phyloP scores from a whole-genome alignment of 75 land plant species.

The Picea glauca region DNA sequence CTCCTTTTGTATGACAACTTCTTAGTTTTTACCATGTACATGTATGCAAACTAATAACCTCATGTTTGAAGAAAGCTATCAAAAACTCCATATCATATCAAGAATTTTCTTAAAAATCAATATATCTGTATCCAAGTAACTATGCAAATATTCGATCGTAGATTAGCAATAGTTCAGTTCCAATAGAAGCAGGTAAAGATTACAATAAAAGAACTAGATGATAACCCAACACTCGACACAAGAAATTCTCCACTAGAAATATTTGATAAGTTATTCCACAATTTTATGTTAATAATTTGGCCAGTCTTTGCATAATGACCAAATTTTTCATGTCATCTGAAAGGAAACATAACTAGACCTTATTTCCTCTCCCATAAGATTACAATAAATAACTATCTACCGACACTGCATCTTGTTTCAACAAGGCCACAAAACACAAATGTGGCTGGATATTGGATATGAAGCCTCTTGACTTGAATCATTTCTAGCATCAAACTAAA shows the following conservation, averaged over 20 bases:
- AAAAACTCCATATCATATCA: no score
- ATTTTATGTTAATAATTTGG: not conserved
- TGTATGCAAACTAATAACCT: no score
- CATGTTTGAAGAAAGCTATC: no score
- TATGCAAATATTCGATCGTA: not conserved
- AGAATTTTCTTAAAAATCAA: no score
- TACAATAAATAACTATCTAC: not conserved
- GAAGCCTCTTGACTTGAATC: not conserved
- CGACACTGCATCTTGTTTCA: not conserved
- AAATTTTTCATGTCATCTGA: not conserved
- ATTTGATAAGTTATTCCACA: not conserved
- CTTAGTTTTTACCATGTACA: no score
- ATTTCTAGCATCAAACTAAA: not conserved
- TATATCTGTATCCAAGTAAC: no score
- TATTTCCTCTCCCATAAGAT: not conserved
- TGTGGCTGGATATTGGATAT: not conserved
- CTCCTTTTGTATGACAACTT: no score
- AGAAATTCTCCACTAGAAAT: not conserved
- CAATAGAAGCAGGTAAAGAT: not conserved
- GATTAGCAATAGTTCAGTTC: not conserved
- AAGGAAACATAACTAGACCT: not conserved
- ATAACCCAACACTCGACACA: not conserved
- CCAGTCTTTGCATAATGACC: not conserved
- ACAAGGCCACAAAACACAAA: not conserved
- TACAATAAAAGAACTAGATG: not conserved